Conservation (phyloP, 2,329 filamentous ascomycete genomes). For the Ophiostoma piceae region DNA sequence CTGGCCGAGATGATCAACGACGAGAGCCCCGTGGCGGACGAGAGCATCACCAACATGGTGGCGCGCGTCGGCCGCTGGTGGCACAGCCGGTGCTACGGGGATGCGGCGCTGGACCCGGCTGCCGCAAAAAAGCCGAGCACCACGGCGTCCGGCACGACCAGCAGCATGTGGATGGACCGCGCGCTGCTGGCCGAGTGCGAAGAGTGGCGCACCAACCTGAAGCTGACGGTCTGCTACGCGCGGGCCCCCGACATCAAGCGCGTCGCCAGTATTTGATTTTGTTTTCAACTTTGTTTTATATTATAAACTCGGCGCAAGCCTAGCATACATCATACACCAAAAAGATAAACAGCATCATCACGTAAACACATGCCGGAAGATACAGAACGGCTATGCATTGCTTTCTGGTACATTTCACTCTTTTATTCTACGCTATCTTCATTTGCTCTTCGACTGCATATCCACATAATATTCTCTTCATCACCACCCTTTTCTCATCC, state of each 20-base stretch:
- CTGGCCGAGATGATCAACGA: conserved; percentile 70
- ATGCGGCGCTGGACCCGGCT: conserved; percentile 45
- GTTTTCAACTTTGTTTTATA: neutral
- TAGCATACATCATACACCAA: conserved; percentile 21
- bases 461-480: neutral
- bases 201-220: conserved; percentile 78
- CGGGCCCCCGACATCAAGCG: conserved; percentile 61
- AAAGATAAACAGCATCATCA: neutral
- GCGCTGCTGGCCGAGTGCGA: conserved; percentile 77
- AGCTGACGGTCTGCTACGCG: conserved; percentile 85
- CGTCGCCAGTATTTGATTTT: conserved; percentile 17
- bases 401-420: neutral
- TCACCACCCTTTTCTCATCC: neutral
- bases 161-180: conserved; percentile 73
- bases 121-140: conserved; percentile 16
- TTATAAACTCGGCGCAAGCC: neutral
- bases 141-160: conserved; percentile 35
- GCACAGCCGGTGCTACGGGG: conserved; percentile 91
- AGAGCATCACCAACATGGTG: conserved; percentile 87
- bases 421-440: neutral
- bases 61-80: conserved; percentile 92
- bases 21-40: conserved; percentile 65
- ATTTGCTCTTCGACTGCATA: conserved; percentile 12
- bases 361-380: neutral
- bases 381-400: neutral